Evolutionary conservation across 2,329 filamentous ascomycete genomes (phyloP).

Genomic region (Cercospora citrullina): DNA sequence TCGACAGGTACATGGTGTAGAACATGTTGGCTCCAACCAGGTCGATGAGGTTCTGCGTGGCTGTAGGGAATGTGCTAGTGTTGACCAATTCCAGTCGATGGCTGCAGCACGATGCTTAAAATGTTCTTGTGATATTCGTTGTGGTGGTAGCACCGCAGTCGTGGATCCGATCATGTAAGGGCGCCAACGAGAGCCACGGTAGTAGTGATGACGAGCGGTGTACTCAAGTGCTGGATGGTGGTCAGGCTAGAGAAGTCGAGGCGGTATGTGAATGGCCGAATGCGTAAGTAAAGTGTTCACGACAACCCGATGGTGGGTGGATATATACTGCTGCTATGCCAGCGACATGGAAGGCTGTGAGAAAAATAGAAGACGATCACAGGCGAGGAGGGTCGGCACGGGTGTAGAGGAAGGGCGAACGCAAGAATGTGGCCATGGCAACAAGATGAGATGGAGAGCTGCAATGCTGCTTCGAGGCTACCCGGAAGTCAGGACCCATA

Average conservation of each 20-base stretch:
- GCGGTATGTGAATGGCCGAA: conserved; percentile 29
- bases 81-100: conserved; percentile 28
- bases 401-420: conserved; percentile 29
- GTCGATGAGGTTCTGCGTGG: conserved; percentile 21
- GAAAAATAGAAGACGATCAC: conserved; percentile 28
- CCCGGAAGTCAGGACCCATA: conserved; percentile 46
- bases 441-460: conserved; percentile 29
- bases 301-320: conserved; percentile 19
- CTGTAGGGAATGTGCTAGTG: conserved; percentile 25
- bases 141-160: conserved; percentile 35
- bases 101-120: conserved; percentile 35
- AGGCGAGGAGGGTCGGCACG: conserved; percentile 23
- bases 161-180: conserved; percentile 19
- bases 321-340: conserved; percentile 23
- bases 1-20: conserved; percentile 57
- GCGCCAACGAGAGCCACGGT: conserved; percentile 23
- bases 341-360: conserved; percentile 21
- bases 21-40: conserved; percentile 38
- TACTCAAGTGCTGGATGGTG: conserved; percentile 11
- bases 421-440: conserved; percentile 28
- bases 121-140: conserved; percentile 21
- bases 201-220: conserved; percentile 14
- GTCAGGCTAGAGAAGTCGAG: conserved; percentile 17
- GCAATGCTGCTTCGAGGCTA: conserved; percentile 33
- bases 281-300: conserved; percentile 22